Percentiles rank a stretch among this genome's conserved stretches.
phyloP scores from a whole-genome alignment of 1,139 yeast species.

The Geotrichum restrictum region DNA sequence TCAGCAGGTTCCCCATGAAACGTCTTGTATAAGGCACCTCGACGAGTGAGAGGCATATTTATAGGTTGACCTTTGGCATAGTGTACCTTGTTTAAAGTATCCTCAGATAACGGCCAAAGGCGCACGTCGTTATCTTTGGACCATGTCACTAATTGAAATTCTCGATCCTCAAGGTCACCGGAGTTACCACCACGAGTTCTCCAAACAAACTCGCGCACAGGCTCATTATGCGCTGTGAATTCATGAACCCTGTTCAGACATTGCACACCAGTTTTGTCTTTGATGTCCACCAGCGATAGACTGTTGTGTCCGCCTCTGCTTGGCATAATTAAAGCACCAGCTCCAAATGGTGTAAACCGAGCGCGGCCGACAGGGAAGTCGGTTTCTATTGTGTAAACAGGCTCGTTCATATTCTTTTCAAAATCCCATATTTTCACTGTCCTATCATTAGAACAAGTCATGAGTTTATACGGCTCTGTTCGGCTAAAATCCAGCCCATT shows the following conservation, averaged over 20 bases:
- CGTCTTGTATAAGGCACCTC: constrained; percentile 47
- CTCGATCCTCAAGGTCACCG: constrained; percentile 60
- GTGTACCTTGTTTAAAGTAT: constrained; percentile 55
- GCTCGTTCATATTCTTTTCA: constrained; percentile 37
- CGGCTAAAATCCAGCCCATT: constrained; percentile 83
- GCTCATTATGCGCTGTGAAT: constrained; percentile 79
- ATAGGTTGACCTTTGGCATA: constrained; percentile 46
- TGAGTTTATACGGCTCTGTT: constrained; percentile 53
- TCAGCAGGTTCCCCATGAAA: constrained; percentile 50
- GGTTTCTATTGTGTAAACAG: constrained; percentile 60
- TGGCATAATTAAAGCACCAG: constrained; percentile 90
- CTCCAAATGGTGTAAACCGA: constrained; percentile 82
- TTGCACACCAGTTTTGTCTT: constrained; percentile 31
- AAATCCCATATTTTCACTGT: constrained; percentile 87
- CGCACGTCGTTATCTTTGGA: constrained; percentile 81
- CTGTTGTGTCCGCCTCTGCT: constrained; percentile 79
- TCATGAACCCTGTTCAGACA: constrained; percentile 40
- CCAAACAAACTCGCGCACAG: constrained; percentile 87
- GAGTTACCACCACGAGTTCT: constrained; percentile 51
- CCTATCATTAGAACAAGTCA: constrained; percentile 82
- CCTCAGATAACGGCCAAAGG: constrained; percentile 71
- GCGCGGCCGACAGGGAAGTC: constrained; percentile 88
- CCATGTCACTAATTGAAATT: constrained; percentile 90
- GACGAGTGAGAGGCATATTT: constrained; percentile 39
- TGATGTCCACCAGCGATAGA: constrained; percentile 56